Evolutionary conservation across 768 basidiomycete genomes (phyloP).

Genomic region (Suillus spraguei): DNA sequence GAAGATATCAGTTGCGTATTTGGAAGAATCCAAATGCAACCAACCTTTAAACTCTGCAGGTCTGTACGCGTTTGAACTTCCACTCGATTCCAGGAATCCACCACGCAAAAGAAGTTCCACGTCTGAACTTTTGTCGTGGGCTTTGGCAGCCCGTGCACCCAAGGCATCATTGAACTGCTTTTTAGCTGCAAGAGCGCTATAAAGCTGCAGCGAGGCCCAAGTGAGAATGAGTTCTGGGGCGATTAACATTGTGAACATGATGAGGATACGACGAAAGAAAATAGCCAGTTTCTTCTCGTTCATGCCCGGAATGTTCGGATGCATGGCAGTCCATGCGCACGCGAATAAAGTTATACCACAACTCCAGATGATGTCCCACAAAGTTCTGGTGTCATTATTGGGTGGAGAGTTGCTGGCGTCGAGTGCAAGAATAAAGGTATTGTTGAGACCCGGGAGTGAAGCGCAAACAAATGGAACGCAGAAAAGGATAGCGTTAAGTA

Average conservation of each 20-base stretch:
- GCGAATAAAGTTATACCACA: slow-evolving; percentile 32
- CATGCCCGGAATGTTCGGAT: slow-evolving; percentile 32
- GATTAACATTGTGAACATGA: slow-evolving; percentile 6
- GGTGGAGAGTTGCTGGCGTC: not conserved
- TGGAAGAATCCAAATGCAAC: too few relatives aligned
- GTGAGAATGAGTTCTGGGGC: too few relatives aligned
- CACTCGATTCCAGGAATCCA: too few relatives aligned
- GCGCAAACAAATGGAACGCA: not conserved
- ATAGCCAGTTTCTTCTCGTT: slow-evolving; percentile 10
- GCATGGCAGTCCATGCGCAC: slow-evolving; percentile 35
- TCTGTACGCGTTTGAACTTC: too few relatives aligned
- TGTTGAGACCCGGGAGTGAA: not conserved
- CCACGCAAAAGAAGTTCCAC: too few relatives aligned
- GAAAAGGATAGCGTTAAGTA: not conserved
- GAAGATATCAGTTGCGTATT: too few relatives aligned
- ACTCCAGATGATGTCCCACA: slow-evolving; percentile 26
- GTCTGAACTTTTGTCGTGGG: too few relatives aligned
- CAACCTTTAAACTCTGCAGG: too few relatives aligned
- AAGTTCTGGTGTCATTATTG: slow-evolving; percentile 10
- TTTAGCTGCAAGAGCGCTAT: slow-evolving; percentile 16
- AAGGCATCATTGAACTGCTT: slow-evolving; percentile 7
- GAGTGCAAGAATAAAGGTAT: not conserved
- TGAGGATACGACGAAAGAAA: slow-evolving; percentile 16
- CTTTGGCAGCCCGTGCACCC: not conserved
- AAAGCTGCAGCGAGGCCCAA: slow-evolving; percentile 23